Evolutionary conservation across 2,329 filamentous ascomycete species (phyloP).

Genomic region (Fusarium ambrosium): DNA sequence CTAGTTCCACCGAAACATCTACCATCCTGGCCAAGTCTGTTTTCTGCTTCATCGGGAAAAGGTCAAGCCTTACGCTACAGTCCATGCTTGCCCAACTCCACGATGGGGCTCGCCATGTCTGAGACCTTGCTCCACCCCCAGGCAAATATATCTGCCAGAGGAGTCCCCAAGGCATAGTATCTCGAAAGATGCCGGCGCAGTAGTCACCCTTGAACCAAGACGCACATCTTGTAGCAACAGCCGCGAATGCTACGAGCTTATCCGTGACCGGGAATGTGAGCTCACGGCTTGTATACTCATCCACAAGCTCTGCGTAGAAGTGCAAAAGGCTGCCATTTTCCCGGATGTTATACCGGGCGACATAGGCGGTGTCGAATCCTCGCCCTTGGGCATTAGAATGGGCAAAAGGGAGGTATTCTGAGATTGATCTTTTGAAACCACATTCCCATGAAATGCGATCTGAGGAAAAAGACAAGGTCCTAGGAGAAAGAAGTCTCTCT

Average conservation of each 20-base stretch:
- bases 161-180: slow-evolving; percentile 11
- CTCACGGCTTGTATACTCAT: not conserved
- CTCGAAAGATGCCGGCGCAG: slow-evolving; percentile 14
- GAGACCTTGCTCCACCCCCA: not conserved
- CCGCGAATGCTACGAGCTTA: slow-evolving; percentile 13
- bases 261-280: not conserved
- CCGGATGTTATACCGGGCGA: not conserved
- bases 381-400: not conserved
- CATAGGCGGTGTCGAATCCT: slow-evolving; percentile 4
- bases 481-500: slow-evolving; percentile 11
- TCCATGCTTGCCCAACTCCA: slow-evolving; percentile 20
- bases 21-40: not conserved
- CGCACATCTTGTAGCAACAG: not conserved
- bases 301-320: not conserved
- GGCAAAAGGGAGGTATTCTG: slow-evolving; percentile 1
- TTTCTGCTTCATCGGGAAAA: not conserved
- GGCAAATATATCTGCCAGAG: not conserved
- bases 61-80: not conserved
- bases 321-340: not conserved
- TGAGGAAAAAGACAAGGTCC: slow-evolving; percentile 6
- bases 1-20: slow-evolving; percentile 3
- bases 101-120: slow-evolving; percentile 6
- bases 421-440: not conserved
- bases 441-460: slow-evolving; percentile 18
- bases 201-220: slow-evolving; percentile 10